Conservation (phyloP, 225 moss, liverwort and hornwort genomes). For the Ulota crispa region DNA sequence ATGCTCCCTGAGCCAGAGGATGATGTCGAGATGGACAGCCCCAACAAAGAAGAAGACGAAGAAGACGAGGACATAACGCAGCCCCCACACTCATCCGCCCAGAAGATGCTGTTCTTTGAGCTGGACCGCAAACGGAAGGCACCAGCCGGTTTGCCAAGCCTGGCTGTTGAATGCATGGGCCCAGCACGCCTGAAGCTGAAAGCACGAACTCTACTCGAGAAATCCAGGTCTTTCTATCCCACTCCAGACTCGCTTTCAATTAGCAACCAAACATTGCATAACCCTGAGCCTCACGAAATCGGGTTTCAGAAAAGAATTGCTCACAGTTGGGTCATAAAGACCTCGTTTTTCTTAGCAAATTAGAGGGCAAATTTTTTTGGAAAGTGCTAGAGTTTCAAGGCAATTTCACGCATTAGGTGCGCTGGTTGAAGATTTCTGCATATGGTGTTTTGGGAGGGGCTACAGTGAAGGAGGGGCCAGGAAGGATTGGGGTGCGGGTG, state of each 20-base stretch:
- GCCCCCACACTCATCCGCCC: slow-evolving; percentile 45
- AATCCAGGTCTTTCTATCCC: slow-evolving; percentile 43
- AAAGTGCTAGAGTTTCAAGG: slow-evolving; percentile 10
- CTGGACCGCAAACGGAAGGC: slow-evolving; percentile 61
- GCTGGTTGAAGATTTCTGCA: slow-evolving; percentile 34
- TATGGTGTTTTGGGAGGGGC: slow-evolving; percentile 27
- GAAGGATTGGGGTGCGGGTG: slow-evolving; percentile 35
- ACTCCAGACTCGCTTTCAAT: slow-evolving; percentile 16
- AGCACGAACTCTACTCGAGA: slow-evolving; percentile 40
- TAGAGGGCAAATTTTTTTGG: slow-evolving; percentile 7
- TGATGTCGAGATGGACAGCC: slow-evolving; percentile 27
- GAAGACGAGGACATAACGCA: slow-evolving; percentile 22
- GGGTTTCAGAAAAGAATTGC: not conserved
- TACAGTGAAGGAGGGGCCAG: slow-evolving; percentile 39
- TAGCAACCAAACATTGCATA: not conserved
- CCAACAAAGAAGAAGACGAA: slow-evolving; percentile 31
- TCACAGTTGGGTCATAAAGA: not conserved
- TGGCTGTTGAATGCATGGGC: slow-evolving; percentile 52
- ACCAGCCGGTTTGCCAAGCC: slow-evolving; percentile 55
- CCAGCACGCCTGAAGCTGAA: slow-evolving; percentile 42
- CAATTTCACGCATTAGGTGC: not conserved
- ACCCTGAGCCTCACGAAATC: not conserved
- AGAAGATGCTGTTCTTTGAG: slow-evolving; percentile 56
- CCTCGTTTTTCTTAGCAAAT: slow-evolving; percentile 6
- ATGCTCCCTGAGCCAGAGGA: slow-evolving; percentile 34